Conservation (phyloP, 202 grass and related monocot genomes). For the Bolboschoenoplectus hybrid region DNA sequence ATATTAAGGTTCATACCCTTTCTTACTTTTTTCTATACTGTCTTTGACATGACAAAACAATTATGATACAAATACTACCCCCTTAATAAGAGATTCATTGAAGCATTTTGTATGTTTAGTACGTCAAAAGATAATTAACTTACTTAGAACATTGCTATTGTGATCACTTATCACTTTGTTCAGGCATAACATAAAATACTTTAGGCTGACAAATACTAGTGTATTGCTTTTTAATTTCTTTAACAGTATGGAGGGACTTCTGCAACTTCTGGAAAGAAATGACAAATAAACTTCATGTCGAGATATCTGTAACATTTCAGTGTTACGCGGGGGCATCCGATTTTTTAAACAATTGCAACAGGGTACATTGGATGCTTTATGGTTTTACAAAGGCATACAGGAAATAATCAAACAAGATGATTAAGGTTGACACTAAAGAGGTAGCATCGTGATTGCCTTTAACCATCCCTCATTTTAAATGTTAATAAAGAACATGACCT, state of each 20-base stretch:
- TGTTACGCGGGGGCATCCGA: background rate
- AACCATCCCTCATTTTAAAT: background rate
- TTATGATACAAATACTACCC: background rate
- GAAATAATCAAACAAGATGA: background rate
- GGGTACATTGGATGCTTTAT: background rate
- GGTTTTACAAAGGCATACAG: background rate
- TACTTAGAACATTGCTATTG: background rate
- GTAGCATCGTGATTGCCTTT: constrained; percentile 5
- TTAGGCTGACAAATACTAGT: background rate
- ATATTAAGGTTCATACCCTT: background rate
- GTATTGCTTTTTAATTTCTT: background rate
- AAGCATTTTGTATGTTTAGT: background rate
- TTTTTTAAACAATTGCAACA: background rate
- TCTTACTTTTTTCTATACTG: background rate
- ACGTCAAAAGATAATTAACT: constrained; percentile 11
- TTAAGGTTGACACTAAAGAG: background rate
- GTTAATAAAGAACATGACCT: background rate
- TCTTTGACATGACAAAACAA: background rate
- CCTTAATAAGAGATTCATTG: background rate
- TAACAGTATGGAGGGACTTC: background rate
- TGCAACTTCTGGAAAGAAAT: constrained; percentile 2
- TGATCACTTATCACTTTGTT: background rate
- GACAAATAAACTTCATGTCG: constrained; percentile 7
- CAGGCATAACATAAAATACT: background rate
- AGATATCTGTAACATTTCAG: constrained; percentile 12